These are phyloP conservation scores for Linnemannia zychae DNA, from an alignment of 192 early-diverging fungal species.

Conservation along the genomic window DNA sequence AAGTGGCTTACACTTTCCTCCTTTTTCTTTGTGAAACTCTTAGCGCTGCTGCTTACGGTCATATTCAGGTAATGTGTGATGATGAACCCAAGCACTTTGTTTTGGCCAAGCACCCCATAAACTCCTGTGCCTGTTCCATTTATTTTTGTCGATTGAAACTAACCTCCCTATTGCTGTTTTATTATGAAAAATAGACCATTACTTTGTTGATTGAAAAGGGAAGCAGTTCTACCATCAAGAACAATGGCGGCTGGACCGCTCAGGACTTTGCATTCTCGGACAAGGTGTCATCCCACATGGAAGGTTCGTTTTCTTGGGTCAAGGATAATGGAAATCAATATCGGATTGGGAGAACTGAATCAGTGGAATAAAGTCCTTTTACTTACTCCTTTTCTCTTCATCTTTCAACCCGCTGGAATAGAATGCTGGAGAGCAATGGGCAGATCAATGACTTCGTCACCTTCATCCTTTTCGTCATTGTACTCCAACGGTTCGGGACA, in stretches of 20 bases:
- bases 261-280: conserved; percentile 53
- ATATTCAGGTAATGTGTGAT: conserved; percentile 35
- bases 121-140: not conserved
- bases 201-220: conserved; percentile 43
- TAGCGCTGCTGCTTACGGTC: conserved; percentile 53
- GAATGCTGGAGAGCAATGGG: conserved; percentile 43
- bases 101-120: not conserved
- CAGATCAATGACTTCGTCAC: conserved; percentile 23
- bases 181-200: conserved; percentile 25
- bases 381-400: not conserved
- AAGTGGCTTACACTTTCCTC: not conserved
- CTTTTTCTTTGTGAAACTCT: not conserved
- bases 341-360: not conserved
- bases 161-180: conserved; percentile 4
- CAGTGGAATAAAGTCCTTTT: not conserved
- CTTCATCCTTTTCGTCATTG: conserved; percentile 42
- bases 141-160: not conserved
- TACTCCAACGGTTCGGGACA: conserved; percentile 13
- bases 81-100: not conserved
- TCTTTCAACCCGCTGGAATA: not conserved
- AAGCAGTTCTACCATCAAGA: conserved; percentile 45
- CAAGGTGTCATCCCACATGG: conserved; percentile 50
- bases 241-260: conserved; percentile 56
- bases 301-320: conserved; percentile 25
- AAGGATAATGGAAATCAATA: not conserved